Percentiles rank a stretch among this genome's conserved stretches.
Conservation (phyloP, 2,329 filamentous ascomycete genomes). For the Podosphaera leucotricha region DNA sequence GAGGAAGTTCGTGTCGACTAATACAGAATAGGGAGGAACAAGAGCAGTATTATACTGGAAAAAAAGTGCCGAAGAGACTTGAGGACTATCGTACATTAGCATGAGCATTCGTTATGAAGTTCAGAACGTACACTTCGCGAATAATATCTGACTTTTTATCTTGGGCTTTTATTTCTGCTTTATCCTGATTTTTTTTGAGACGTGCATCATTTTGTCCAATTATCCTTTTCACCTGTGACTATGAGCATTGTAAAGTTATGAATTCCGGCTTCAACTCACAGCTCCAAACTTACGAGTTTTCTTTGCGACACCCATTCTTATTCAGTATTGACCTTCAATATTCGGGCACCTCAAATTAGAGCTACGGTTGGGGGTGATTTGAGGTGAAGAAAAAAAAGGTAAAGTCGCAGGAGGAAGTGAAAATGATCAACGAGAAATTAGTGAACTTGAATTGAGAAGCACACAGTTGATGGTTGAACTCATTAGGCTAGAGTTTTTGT, state of each 20-base stretch:
- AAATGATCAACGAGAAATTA: no score
- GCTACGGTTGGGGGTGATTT: no score
- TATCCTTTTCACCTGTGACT: slow-evolving; percentile 42
- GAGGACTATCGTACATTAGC: slow-evolving; percentile 25
- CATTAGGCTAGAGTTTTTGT: no score
- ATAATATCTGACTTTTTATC: slow-evolving; percentile 34
- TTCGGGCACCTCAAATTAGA: no score
- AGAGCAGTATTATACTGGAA: slow-evolving; percentile 73
- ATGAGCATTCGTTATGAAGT: neutral
- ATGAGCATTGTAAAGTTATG: slow-evolving; percentile 7
- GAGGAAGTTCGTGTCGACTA: slow-evolving; percentile 72
- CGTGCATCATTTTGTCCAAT: slow-evolving; percentile 62
- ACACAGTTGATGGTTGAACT: no score
- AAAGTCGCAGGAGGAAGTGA: no score
- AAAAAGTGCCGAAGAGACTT: slow-evolving; percentile 66
- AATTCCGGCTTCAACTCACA: slow-evolving; percentile 17
- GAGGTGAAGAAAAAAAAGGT: no score
- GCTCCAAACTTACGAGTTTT: slow-evolving; percentile 77
- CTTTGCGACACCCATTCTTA: slow-evolving; percentile 62
- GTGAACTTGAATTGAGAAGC: no score
- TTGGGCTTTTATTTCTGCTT: slow-evolving; percentile 34
- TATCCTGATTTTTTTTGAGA: slow-evolving; percentile 57
- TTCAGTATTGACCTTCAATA: neutral
- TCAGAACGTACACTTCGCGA: slow-evolving; percentile 36
- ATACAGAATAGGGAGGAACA: slow-evolving; percentile 48